Evolutionary conservation across 805 yeast species (phyloP).

Genomic region (Kockiozyma suomiensis): DNA sequence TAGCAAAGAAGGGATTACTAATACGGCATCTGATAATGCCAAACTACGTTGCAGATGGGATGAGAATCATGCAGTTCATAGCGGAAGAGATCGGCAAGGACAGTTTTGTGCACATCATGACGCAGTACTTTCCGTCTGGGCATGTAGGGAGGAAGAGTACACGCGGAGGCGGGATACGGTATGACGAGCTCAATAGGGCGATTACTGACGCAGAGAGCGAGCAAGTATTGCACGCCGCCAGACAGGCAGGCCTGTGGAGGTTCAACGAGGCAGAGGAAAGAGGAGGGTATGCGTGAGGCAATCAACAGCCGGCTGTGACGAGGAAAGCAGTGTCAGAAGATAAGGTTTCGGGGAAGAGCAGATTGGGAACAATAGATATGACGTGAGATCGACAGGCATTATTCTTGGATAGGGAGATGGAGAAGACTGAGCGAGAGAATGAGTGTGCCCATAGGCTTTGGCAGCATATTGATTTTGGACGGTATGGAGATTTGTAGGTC

Average conservation of each 20-base stretch:
- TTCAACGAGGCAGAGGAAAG: conserved; percentile 31
- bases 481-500: no score
- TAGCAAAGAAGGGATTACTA: conserved; percentile 33
- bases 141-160: conserved; percentile 33
- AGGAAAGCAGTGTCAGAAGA: no score
- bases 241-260: conserved; percentile 31
- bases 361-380: no score
- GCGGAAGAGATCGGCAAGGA: conserved; percentile 32
- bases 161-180: conserved; percentile 28
- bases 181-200: conserved; percentile 28
- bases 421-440: no score
- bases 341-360: no score
- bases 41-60: conserved; percentile 23
- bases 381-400: no score
- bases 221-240: conserved; percentile 27
- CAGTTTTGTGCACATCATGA: conserved; percentile 33
- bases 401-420: no score
- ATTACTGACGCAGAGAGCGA: conserved; percentile 29
- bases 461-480: no score
- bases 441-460: no score
- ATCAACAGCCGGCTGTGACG: no score
- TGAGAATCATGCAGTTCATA: conserved; percentile 27
- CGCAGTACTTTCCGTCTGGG: conserved; percentile 34
- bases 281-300: conserved; percentile 6
- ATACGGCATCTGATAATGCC: conserved; percentile 35